Evolutionary conservation across 768 basidiomycete species (phyloP), one percentile per base, ranked within the genome.

Genomic region (Lentinula sp.): DNA sequence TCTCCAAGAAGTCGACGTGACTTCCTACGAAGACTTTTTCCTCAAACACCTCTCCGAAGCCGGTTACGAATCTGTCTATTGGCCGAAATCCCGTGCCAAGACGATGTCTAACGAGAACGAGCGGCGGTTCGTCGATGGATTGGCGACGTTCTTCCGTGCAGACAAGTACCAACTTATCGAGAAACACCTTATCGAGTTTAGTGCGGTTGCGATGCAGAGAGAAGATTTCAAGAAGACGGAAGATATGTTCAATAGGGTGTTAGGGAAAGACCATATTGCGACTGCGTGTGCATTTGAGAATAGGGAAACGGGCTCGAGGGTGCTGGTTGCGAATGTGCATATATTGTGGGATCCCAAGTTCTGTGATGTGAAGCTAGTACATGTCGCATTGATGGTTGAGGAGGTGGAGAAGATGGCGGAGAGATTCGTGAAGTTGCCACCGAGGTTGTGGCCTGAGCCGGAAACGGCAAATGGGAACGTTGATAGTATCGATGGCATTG

Each of bases 181-280:
- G 77, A 91, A 91, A 66, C 89, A 95, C 57, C 84, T 95, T 43
- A 82, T 98, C 69, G 97, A 98, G 72, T 99, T 95, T 77, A 91
- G 88, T 70, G 83, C 90, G 39, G 82, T 95, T 64, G 96, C 95
- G 18, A 90, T 98, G 84, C 91, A 93, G 67, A 86, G 94, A 32
- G 85, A 88, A 54, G 94, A 95, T 71, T 93, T 95, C 77, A 93
- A 94, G 80, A 94, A 95, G 76, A 96, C 94, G 16, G 95, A 98
- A 69, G 96, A 98, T 77, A 95, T 98, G 95, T 98, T 98, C 83
- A 98, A 98, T 70, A 93, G 97, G 36, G 94, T 98, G 59, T 83
- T 98, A 66, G 90, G 90, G 63, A 92, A 93, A 71, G 96, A 98
- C 73, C 86, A 98, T 69, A 91, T 98, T 64, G 94, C 94, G 50